Base-by-base conservation (phyloP, 2,329 filamentous ascomycete species). In the Tolypocladium pustulatum region DNA sequence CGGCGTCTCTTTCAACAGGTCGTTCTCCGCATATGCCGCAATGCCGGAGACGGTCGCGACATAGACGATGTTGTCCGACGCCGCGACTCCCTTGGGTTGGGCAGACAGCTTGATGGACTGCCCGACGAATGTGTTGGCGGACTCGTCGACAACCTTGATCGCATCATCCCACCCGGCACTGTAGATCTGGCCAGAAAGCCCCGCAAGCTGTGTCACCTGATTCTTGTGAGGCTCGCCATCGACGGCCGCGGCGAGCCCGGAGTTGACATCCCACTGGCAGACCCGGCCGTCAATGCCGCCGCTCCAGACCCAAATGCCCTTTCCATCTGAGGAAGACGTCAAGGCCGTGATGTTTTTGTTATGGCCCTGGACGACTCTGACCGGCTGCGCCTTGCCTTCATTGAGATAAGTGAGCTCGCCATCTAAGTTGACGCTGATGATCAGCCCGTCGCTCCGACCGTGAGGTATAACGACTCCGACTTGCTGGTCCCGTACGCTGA, bases 101-200 rank as follows among this genome's bases (percentile, higher is more conserved):
- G 86, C 87, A 3, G 83, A 79, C 25, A 96, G 81, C 68, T 88
- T 87, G 37, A 81, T 75, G 1, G 84, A 78, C 55, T 81, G 79
- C 58, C 89, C 90, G 7, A 86, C 80, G 71, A 95, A 97, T 0
- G 86, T 89, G 67, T 85, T 87, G 57, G 87, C 84, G 0, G 85
- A 81, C 60, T 88, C 81, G 63, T 96, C 91, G 40, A 95, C 81
- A 51, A 83, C 87, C 62, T 91, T 87, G 40, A 97, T 78, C 1
- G 87, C 91, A 71, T 99, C 94, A 69, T 99, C 94, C 94, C 93
- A 99, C 62, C 87, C 92, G 57, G 93, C 89, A 67, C 87, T 93
- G 75, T 90, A 92, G n/a, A 91, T 83, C 63, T 85, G 81, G 38
- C 85, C 82, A 2, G 78, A 69, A 9, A 77, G 77, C 0, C 84